These are phyloP conservation scores for Vitis hybrid DNA, from an alignment of 177 flowering plant genomes.

Conservation along the genomic window DNA sequence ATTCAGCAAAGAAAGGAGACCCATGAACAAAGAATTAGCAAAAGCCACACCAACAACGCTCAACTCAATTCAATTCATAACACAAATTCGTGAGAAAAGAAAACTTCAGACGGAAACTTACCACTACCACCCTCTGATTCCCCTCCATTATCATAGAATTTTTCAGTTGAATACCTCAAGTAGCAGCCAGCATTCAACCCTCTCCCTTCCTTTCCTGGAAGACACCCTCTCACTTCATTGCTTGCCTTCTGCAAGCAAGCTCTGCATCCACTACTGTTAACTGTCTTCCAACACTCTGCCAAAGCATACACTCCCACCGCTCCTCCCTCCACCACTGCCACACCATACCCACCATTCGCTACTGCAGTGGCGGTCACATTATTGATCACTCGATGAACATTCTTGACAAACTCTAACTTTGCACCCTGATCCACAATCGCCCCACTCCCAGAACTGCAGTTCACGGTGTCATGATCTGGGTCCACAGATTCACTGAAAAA, in stretches of 20 bases:
- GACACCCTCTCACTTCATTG: conserved; percentile 26
- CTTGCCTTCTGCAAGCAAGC: conserved; percentile 48
- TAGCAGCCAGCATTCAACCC: conserved; percentile 64
- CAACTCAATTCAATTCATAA: not conserved
- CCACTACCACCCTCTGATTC: conserved; percentile 5
- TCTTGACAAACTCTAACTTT: conserved; percentile 13
- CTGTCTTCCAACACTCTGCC: conserved; percentile 67
- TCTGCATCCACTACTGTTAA: conserved; percentile 40
- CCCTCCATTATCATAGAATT: conserved; percentile 32
- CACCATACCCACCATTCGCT: conserved; percentile 36
- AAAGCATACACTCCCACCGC: conserved; percentile 31
- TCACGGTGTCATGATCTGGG: conserved; percentile 13
- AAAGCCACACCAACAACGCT: not conserved
- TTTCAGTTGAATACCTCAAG: conserved; percentile 51
- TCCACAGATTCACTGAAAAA: conserved; percentile 44
- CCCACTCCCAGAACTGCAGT: conserved; percentile 21
- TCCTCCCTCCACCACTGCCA: conserved; percentile 18
- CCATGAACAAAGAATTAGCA: no score
- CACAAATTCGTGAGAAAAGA: not conserved
- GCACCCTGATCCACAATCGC: not conserved
- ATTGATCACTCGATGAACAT: conserved; percentile 20
- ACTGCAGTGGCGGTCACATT: conserved; percentile 32
- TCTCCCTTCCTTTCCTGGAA: conserved; percentile 45
- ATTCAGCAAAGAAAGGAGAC: no score
- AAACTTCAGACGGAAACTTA: not conserved